Evolutionary conservation across 2,329 filamentous ascomycete species (phyloP).

Genomic region (Oidium heveae): DNA sequence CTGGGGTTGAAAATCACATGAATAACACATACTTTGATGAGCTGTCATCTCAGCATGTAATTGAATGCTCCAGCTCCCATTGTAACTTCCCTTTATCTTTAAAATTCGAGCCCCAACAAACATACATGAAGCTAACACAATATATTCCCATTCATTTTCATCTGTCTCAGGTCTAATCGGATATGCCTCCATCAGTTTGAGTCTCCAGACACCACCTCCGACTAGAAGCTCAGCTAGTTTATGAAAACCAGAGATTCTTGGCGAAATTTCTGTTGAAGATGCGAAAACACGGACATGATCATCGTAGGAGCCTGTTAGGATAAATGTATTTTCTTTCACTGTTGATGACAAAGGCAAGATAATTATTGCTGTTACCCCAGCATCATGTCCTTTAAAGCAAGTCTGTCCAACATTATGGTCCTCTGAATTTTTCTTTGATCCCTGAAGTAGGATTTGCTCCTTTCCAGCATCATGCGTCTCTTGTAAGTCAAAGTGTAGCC

Average conservation of each 20-base stretch:
- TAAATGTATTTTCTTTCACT: neutral
- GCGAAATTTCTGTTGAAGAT: neutral
- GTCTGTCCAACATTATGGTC: neutral
- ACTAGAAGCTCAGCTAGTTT: neutral
- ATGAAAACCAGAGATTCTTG: neutral
- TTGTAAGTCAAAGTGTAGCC: neutral
- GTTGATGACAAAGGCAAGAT: neutral
- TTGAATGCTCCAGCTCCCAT: neutral
- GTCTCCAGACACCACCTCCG: slow-evolving; percentile 1
- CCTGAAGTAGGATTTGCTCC: no score
- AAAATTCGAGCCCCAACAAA: neutral
- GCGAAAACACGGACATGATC: neutral
- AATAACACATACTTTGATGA: neutral
- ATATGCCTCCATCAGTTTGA: neutral
- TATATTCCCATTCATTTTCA: neutral
- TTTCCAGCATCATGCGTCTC: neutral
- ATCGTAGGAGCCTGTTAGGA: slow-evolving; percentile 1
- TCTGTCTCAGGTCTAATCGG: neutral
- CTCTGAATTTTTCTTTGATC: neutral
- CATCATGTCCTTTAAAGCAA: neutral
- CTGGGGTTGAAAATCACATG: neutral
- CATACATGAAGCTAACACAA: neutral
- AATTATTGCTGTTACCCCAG: neutral
- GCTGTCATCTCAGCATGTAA: neutral
- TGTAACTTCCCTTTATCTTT: neutral